A percentile compares a stretch with the other conserved stretches of the same genome.
These are phyloP conservation scores for Cordyceps cateniannulata DNA, from an alignment of 2,329 filamentous ascomycete species.

Conservation along the genomic window DNA sequence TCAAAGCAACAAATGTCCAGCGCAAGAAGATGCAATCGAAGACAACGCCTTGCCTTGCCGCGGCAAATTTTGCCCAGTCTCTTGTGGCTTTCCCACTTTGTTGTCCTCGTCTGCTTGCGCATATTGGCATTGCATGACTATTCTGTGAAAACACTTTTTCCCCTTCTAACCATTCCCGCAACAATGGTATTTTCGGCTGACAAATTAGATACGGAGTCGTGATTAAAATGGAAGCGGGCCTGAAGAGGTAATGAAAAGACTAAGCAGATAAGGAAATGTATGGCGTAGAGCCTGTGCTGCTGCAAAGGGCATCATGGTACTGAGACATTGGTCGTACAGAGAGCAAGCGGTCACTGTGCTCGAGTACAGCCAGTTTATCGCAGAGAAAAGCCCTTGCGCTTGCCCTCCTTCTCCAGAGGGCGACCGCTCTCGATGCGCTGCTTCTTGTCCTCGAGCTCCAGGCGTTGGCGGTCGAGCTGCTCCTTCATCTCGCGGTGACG, in stretches of 20 bases:
- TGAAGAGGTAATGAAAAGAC: constrained; percentile 29
- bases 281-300: constrained; percentile 53
- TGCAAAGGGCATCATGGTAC: constrained; percentile 52
- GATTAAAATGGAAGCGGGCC: constrained; percentile 34
- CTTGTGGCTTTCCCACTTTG: not conserved
- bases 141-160: constrained; percentile 14
- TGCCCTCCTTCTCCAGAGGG: constrained; percentile 94
- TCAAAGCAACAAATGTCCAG: constrained; percentile 4
- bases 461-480: constrained; percentile 89
- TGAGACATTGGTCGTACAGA: constrained; percentile 48
- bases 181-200: constrained; percentile 13
- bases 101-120: constrained; percentile 7
- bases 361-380: constrained; percentile 53
- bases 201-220: constrained; percentile 31
- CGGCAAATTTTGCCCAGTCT: not conserved
- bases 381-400: constrained; percentile 99
- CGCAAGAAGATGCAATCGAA: not conserved
- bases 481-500: constrained; percentile 99
- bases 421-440: constrained; percentile 86
- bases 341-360: constrained; percentile 18
- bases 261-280: constrained; percentile 41
- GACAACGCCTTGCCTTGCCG: not conserved
- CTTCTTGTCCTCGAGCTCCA: constrained; percentile 99
- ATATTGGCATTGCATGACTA: constrained; percentile 13
- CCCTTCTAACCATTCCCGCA: constrained; percentile 11